Percentiles rank a stretch among this genome's conserved stretches.
Conservation (phyloP, 306 rosid species). For the Psophocarpus tetragonolobus region DNA sequence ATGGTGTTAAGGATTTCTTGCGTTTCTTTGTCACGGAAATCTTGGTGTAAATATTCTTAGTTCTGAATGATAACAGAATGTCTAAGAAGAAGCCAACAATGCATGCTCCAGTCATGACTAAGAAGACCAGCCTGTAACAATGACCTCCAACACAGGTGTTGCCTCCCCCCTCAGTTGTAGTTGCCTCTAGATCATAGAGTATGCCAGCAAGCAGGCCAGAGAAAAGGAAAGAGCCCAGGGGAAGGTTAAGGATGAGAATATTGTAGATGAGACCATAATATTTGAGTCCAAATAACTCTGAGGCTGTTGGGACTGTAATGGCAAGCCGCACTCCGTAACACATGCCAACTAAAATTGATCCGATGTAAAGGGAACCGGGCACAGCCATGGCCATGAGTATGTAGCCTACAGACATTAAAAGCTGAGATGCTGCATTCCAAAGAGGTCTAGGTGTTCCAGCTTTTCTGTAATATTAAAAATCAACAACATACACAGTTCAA, state of each 20-base stretch:
- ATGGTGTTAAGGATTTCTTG: conserved; percentile 32
- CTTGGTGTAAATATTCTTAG: conserved; percentile 61
- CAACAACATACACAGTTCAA: background rate
- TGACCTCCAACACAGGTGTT: conserved; percentile 87
- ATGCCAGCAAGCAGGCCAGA: conserved; percentile 87
- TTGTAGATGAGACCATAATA: conserved; percentile 66
- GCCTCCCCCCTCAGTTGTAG: conserved; percentile 67
- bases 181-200: conserved; percentile 84
- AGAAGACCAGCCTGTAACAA: conserved; percentile 73
- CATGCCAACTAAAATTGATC: conserved; percentile 69
- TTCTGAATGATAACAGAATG: conserved; percentile 59
- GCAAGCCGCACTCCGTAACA: conserved; percentile 86
- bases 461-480: conserved; percentile 37
- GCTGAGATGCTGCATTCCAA: conserved; percentile 63
- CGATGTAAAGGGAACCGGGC: conserved; percentile 86
- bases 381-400: conserved; percentile 68
- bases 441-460: conserved; percentile 78
- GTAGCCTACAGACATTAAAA: conserved; percentile 85
- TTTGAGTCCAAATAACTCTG: conserved; percentile 80
- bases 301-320: conserved; percentile 76
- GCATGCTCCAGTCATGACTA: conserved; percentile 75
- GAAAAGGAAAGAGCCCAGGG: conserved; percentile 91
- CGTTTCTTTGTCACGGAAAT: conserved; percentile 60
- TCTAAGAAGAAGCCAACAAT: conserved; percentile 76
- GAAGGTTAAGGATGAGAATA: conserved; percentile 85